Evolutionary conservation across 2,329 filamentous ascomycete genomes (phyloP), one percentile per base, ranked within the genome.

Genomic region (Neofusicoccum sp.): DNA sequence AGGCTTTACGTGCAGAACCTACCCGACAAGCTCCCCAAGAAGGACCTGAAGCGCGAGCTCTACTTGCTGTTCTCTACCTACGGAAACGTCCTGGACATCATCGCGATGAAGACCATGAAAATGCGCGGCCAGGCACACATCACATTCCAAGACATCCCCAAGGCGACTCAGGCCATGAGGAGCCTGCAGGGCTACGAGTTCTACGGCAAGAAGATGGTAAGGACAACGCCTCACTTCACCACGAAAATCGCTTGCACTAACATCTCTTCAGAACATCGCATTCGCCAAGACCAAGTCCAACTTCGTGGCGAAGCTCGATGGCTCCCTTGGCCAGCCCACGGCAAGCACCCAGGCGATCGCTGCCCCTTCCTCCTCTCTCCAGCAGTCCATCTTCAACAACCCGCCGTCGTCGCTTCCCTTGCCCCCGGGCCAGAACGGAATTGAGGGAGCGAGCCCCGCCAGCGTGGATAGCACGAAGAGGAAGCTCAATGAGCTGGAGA

Each of bases 41-140:
- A 86, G 65, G 93, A 98, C 75, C 80, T 99, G 45, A 89, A 93
- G 71, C 89, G 92, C 49, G 89, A 90, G 4, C 84, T 99, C 34
- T 99, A 99, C 80, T 91, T 93, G 77, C 85, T 98, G 11, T 98
- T 98, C 77, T 92, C 93, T 9, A 96, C 93, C 12, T 96, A 97
- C 74, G 95, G 95, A 44, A 88, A 92, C 0, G 90, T 99, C 14
- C 86, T 99, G 64, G 95, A 99, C 74, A 87, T 99, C 22, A 90
- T 97, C 54, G 91, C 92, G 34, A 83, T 97, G 70, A 96, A 93
- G 80, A 96, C 92, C 1, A 84, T 84, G 76, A 92, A 92, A 79
- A 97, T 98, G 93, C 89, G 95, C 56, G 95, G 95, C 3, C 95
- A 99, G 78, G 95, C 95, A 66, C 95, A 98, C 73, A 82, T 99